Evolutionary conservation across 352 stramenopile genomes (phyloP).

Genomic region (Phytophthora hibernalis): DNA sequence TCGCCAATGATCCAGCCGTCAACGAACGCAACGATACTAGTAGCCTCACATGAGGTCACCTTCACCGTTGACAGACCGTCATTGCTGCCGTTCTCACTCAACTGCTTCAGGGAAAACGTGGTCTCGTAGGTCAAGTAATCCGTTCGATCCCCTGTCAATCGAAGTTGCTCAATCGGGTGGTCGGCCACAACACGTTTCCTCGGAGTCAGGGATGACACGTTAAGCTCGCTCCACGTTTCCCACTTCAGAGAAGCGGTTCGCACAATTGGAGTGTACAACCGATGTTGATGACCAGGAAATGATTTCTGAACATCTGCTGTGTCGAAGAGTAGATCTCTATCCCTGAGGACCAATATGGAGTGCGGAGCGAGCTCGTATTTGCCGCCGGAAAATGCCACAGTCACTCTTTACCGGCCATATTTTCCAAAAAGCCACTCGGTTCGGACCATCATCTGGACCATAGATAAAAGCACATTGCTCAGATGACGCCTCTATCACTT

Average conservation of each 20-base stretch:
- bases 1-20: constrained; percentile 54
- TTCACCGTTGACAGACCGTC: constrained; percentile 27
- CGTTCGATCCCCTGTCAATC: constrained; percentile 57
- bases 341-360: constrained; percentile 63
- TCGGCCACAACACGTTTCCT: constrained; percentile 48
- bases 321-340: constrained; percentile 54
- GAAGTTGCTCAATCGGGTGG: constrained; percentile 60
- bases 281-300: constrained; percentile 47
- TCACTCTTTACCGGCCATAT: constrained; percentile 38
- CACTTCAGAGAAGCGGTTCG: constrained; percentile 41
- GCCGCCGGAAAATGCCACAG: constrained; percentile 44
- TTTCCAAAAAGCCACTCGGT: constrained; percentile 68
- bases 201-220: constrained; percentile 32
- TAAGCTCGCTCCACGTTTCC: constrained; percentile 62
- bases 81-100: constrained; percentile 4
- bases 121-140: constrained; percentile 79
- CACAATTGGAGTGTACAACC: constrained; percentile 54
- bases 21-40: constrained; percentile 59
- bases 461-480: constrained; percentile 64
- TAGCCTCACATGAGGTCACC: constrained; percentile 68
- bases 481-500: constrained; percentile 13
- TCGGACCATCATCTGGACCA: constrained; percentile 20
- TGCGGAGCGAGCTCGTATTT: constrained; percentile 47
- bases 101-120: constrained; percentile 31
- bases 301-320: constrained; percentile 58